Evolutionary conservation across 306 rosid species (phyloP), one percentile per base, ranked within the genome.

Genomic region (Ceratonia siliqua): DNA sequence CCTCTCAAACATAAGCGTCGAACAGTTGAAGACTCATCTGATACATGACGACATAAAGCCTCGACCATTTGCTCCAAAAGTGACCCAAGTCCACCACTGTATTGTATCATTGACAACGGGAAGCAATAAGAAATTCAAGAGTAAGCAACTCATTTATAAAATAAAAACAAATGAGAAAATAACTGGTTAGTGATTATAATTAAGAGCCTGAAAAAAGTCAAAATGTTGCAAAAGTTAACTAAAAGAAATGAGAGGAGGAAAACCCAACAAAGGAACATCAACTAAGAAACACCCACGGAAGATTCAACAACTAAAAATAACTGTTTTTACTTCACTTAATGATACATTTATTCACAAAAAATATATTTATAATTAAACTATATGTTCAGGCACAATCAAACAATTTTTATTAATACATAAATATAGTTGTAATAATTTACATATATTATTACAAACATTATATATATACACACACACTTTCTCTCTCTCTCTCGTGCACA

Each of bases 1-100:
- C 98, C 98, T 87, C 94, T 87, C 86, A 93, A 85, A 81, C 98
- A 93, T 78, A 93, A 87, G 50, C 98, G 91, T 61, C 96, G 87
- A 68, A 91, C 98, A 48, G 92, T 87, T 75, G 97, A 87, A 83
- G 97, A 89, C 54, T 93, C 97, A 38, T 91, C 97, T n/a, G 93
- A 84, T 66, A 89, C 98, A 55, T 86, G 97, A 48, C 78, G 96
- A 83, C 96, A 93, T 68, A 93, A 85, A 69, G 86, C 90, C 61
- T 93, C 97, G 59, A 93, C 97, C 88, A 89, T 88, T 78, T 89
- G 87, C 89, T 91, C 97, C 84, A 93, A 82, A 68, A 89, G 83
- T 32, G 98, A 85, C 54, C 92, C 88, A 70, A 88, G 84, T 33
- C 89, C 92, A 74, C 86, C 89, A 13, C 97, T 93, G 90, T 80